phyloP scores from a whole-genome alignment of 2,329 filamentous ascomycete species.

The Microsporum ferrugineum region DNA sequence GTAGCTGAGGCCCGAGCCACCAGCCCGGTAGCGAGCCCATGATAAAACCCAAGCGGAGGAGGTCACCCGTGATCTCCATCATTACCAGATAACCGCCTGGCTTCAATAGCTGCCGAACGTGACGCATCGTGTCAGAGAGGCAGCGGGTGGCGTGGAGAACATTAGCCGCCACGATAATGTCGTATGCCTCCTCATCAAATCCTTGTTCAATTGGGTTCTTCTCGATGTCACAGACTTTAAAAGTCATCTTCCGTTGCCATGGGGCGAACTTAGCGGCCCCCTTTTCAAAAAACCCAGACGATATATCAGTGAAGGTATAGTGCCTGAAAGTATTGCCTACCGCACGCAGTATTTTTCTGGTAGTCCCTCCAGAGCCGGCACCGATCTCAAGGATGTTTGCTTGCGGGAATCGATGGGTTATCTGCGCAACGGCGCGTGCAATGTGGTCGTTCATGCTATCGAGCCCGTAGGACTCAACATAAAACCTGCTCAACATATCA shows the following conservation, averaged over 20 bases:
- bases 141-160: slow-evolving; percentile 30
- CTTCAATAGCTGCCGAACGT: slow-evolving; percentile 30
- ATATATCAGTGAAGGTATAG: slow-evolving; percentile 41
- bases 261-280: slow-evolving; percentile 23
- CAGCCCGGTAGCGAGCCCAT: slow-evolving; percentile 25
- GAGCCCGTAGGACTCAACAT: slow-evolving; percentile 8
- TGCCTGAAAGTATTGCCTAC: slow-evolving; percentile 24
- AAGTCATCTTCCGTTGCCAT: slow-evolving; percentile 23
- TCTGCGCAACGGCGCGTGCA: slow-evolving; percentile 23
- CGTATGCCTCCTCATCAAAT: slow-evolving; percentile 21
- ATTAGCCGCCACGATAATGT: slow-evolving; percentile 31
- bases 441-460: slow-evolving; percentile 16
- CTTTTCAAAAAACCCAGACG: slow-evolving; percentile 31
- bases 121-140: slow-evolving; percentile 20
- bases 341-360: slow-evolving; percentile 24
- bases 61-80: slow-evolving; percentile 28
- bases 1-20: slow-evolving; percentile 14
- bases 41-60: slow-evolving; percentile 19
- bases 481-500: slow-evolving; percentile 8
- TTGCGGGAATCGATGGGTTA: slow-evolving; percentile 33
- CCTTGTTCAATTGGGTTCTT: slow-evolving; percentile 11
- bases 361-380: slow-evolving; percentile 37
- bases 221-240: slow-evolving; percentile 20
- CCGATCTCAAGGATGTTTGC: slow-evolving; percentile 35
- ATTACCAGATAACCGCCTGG: slow-evolving; percentile 40